Conservation (phyloP, 1,284 basidiomycete genomes). For the Ceratobasidium sp. region DNA sequence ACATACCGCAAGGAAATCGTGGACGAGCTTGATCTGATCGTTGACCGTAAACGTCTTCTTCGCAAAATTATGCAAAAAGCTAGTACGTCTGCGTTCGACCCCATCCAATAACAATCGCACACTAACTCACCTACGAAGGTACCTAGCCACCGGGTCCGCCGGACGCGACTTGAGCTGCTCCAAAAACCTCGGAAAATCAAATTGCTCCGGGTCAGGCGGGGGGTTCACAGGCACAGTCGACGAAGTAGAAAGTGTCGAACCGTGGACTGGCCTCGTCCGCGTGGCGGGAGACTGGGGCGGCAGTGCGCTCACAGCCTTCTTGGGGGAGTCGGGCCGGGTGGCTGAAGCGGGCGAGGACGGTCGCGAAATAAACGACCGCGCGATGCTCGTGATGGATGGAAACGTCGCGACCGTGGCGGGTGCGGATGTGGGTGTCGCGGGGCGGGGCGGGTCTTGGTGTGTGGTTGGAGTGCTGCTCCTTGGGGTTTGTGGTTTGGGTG, state of each 20-base stretch:
- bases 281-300: constrained; percentile 56
- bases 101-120: constrained; percentile 3
- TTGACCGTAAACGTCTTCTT: constrained; percentile 88
- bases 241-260: constrained; percentile 20
- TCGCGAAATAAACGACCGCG: constrained; percentile 59
- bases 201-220: constrained; percentile 53
- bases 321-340: constrained; percentile 61
- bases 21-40: constrained; percentile 93
- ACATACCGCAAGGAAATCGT: constrained; percentile 87
- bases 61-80: constrained; percentile 90
- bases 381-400: constrained; percentile 69
- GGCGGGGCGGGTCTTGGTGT: constrained; percentile 43
- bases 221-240: constrained; percentile 3
- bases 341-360: constrained; percentile 45
- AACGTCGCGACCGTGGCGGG: constrained; percentile 61
- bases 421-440: constrained; percentile 49
- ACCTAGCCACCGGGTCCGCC: constrained; percentile 91
- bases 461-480: constrained; percentile 52
- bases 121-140: constrained; percentile 77
- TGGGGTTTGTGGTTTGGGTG: constrained; percentile 41
- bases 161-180: constrained; percentile 88
- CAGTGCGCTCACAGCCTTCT: constrained; percentile 66
- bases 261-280: constrained; percentile 10
- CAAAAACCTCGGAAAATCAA: constrained; percentile 89
- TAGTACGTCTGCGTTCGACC: constrained; percentile 53